Evolutionary conservation across 2,329 filamentous ascomycete species (phyloP), one percentile per base, ranked within the genome.

Genomic region (Scopulariopsis brevicaulis): DNA sequence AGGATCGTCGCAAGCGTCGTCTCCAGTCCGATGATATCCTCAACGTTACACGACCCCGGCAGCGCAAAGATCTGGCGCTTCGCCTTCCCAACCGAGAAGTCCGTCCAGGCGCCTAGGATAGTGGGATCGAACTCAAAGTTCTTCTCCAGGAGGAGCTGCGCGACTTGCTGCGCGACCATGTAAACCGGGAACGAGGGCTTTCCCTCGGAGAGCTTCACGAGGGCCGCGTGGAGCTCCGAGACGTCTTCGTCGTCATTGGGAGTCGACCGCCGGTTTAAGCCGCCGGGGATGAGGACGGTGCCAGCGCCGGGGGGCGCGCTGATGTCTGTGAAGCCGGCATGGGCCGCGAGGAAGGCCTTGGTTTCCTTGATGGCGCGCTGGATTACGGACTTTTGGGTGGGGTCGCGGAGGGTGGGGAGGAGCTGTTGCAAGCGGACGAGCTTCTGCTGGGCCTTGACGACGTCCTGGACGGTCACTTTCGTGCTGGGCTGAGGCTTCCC

Each of bases 1-100:
- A 60, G 32, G 3, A 63, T 55, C 51, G 59, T 61, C 18, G 61
- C 57, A 14, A 62, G 56, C 3, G 62, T 62, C 6, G 62, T 59
- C 32, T 61, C 61, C 14, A 64, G 58, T 4, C 60, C 60, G 34
- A 63, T 62, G 3, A 63, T 52, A 53, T 63, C 63, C 2, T 61
- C 60, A 11, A 60, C 43, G 8, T 57, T 59, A 59, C 62, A 63
- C 1, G 56, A 52, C 32, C 62, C 62, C 14, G 58, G 54, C 10
- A 63, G 57, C 1, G 51, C 57, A 35, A 64, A 63, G 37, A 63
- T 56, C 35, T 59, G 62, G 32, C 62, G 59, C 58, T 60, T 63
- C 14, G 53, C 48, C 43, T 56, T 60, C 34, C 11, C 18, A 10
- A 6, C 24, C 2, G 28, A 32, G 28, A 40, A 6, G 34, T 43